Evolutionary conservation across 371 early-diverging fungal genomes (phyloP).

Genomic region (Batkoa obscura): DNA sequence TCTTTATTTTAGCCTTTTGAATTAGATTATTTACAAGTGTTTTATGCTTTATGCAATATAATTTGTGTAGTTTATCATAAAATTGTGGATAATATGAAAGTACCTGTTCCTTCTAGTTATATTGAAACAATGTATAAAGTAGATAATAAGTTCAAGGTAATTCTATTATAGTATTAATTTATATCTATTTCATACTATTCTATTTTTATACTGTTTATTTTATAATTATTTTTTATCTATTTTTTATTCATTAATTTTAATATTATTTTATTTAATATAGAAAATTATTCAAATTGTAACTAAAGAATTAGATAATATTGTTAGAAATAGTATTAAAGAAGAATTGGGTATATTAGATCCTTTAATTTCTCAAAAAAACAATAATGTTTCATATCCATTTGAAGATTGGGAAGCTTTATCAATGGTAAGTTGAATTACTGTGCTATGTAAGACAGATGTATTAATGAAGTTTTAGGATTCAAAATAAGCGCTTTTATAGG

Average conservation of each 20-base stretch:
- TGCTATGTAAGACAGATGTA: too few species aligned
- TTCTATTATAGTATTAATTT: neutral
- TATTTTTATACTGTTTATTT: neutral
- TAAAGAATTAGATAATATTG: slow-evolving; percentile 4
- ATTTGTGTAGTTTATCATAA: slow-evolving; percentile 5
- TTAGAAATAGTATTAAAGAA: neutral
- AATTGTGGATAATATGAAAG: slow-evolving; percentile 1
- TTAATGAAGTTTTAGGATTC: too few species aligned
- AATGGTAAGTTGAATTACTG: neutral
- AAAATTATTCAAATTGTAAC: slow-evolving; percentile 3
- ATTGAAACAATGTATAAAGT: slow-evolving; percentile 2
- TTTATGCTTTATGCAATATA: slow-evolving; percentile 5
- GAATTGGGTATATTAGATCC: slow-evolving; percentile 5
- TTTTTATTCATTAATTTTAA: neutral
- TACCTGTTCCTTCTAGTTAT: neutral
- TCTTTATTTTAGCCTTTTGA: slow-evolving; percentile 5
- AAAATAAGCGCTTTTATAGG: too few species aligned
- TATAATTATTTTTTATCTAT: neutral
- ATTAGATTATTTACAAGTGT: slow-evolving; percentile 6
- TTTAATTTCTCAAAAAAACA: neutral
- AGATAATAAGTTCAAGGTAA: slow-evolving; percentile 4
- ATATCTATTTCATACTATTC: neutral
- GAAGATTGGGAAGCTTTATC: slow-evolving; percentile 2
- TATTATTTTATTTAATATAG: neutral
- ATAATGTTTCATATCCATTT: slow-evolving; percentile 2